phyloP scores from a whole-genome alignment of 495 filamentous ascomycete species.

The Mytilinidion resinicola region DNA sequence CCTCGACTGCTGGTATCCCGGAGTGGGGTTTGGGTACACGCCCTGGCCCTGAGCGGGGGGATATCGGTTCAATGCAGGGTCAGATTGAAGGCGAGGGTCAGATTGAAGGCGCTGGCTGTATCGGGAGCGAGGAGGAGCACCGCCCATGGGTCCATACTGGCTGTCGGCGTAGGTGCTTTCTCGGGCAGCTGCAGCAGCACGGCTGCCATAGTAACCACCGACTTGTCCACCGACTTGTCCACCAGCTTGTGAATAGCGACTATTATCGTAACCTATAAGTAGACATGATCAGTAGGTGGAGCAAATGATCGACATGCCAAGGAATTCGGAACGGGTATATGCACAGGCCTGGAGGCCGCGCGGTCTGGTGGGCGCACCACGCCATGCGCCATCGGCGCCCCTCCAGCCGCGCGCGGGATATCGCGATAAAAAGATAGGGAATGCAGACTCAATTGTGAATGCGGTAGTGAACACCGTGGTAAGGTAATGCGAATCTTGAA shows the following conservation, averaged over 20 bases:
- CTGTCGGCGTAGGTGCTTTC: conserved; percentile 49
- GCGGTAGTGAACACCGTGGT: too few relatives aligned
- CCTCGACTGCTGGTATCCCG: conserved; percentile 68
- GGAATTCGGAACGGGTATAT: not conserved
- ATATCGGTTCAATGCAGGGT: conserved; percentile 37
- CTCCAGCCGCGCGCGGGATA: not conserved
- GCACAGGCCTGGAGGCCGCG: not conserved
- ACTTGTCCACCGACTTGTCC: conserved; percentile 21
- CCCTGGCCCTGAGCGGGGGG: conserved; percentile 34
- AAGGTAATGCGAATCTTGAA: not conserved
- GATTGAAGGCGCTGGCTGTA: conserved; percentile 30
- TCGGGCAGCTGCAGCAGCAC: conserved; percentile 43
- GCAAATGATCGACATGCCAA: conserved; percentile 1
- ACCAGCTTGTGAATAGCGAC: conserved; percentile 21
- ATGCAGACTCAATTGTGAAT: too few relatives aligned
- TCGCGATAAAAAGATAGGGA: too few relatives aligned
- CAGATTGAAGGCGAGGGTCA: conserved; percentile 41
- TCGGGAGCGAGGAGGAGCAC: conserved; percentile 20
- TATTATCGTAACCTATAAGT: conserved; percentile 19
- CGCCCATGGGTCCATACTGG: conserved; percentile 6
- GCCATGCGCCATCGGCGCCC: not conserved
- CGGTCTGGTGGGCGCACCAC: not conserved
- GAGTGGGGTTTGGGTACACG: conserved; percentile 51
- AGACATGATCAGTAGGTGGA: not conserved
- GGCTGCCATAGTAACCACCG: conserved; percentile 24